Conservation (phyloP, 768 basidiomycete species). For the Tremella mesenterica region DNA sequence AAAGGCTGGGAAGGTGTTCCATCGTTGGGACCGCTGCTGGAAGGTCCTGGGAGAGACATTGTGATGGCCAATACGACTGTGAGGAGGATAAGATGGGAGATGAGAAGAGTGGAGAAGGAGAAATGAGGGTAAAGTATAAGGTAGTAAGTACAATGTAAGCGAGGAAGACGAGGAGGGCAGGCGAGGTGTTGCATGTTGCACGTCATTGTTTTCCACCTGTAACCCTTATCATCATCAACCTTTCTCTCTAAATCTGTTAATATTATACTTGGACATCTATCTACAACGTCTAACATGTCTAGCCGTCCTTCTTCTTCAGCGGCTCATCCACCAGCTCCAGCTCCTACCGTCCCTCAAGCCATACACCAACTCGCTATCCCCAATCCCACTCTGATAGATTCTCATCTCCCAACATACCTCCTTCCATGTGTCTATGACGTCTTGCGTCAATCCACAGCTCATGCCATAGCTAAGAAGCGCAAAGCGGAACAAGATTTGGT, state of each 20-base stretch:
- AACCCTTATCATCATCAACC: neutral
- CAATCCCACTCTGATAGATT: conserved; percentile 36
- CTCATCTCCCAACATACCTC: conserved; percentile 53
- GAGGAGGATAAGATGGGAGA: neutral
- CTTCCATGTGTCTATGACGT: conserved; percentile 70
- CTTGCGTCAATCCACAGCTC: conserved; percentile 62
- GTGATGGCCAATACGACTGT: neutral
- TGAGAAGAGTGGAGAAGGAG: neutral
- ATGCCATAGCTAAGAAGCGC: conserved; percentile 67
- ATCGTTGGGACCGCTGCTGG: too few relatives aligned
- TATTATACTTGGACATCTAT: neutral
- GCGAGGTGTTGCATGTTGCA: too few relatives aligned
- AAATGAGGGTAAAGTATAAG: too few relatives aligned
- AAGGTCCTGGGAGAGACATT: neutral
- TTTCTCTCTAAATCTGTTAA: neutral
- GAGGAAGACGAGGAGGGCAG: too few relatives aligned
- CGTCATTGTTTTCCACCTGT: neutral
- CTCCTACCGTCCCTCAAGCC: conserved; percentile 31
- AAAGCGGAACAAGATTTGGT: conserved; percentile 68
- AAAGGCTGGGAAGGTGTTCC: neutral
- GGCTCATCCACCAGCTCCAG: conserved; percentile 9
- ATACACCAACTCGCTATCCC: conserved; percentile 34
- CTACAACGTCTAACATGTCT: conserved; percentile 21
- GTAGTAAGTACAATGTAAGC: too few relatives aligned
- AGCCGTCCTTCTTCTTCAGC: conserved; percentile 29